These are phyloP conservation scores for Corchorus capsularis DNA, from an alignment of 345 rosid genomes.

Conservation along the genomic window DNA sequence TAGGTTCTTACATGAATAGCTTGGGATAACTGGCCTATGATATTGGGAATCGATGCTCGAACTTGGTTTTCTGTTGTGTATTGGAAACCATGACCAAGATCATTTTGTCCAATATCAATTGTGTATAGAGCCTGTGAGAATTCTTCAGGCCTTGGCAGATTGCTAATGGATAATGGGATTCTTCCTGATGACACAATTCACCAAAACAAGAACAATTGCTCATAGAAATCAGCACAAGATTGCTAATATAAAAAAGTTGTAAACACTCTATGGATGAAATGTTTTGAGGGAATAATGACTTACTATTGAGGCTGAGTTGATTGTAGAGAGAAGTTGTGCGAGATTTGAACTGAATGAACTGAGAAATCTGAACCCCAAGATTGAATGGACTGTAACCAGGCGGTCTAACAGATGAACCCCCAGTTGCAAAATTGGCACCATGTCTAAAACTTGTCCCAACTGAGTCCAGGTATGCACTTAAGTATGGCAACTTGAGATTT, in stretches of 20 bases:
- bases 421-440: constrained; percentile 82
- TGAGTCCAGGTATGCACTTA: constrained; percentile 69
- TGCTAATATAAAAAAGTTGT: not conserved
- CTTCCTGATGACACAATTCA: constrained; percentile 23
- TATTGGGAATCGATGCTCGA: constrained; percentile 53
- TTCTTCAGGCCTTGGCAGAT: constrained; percentile 64
- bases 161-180: constrained; percentile 30
- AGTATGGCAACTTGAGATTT: constrained; percentile 55
- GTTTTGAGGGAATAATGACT: not conserved
- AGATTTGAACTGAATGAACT: constrained; percentile 58
- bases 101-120: constrained; percentile 78
- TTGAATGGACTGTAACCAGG: constrained; percentile 61
- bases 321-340: constrained; percentile 44
- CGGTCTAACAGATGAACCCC: constrained; percentile 69
- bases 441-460: constrained; percentile 56
- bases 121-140: constrained; percentile 70
- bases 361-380: constrained; percentile 64
- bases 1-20: constrained; percentile 49
- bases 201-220: not conserved
- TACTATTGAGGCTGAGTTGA: constrained; percentile 34
- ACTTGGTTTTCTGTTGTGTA: constrained; percentile 44
- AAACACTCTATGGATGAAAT: not conserved
- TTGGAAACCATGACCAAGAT: constrained; percentile 56
- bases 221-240: not conserved
- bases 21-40: constrained; percentile 43